Evolutionary conservation across 805 yeast genomes (phyloP), one percentile per base, ranked within the genome.

Genomic region (Suhomyces emberorum): DNA sequence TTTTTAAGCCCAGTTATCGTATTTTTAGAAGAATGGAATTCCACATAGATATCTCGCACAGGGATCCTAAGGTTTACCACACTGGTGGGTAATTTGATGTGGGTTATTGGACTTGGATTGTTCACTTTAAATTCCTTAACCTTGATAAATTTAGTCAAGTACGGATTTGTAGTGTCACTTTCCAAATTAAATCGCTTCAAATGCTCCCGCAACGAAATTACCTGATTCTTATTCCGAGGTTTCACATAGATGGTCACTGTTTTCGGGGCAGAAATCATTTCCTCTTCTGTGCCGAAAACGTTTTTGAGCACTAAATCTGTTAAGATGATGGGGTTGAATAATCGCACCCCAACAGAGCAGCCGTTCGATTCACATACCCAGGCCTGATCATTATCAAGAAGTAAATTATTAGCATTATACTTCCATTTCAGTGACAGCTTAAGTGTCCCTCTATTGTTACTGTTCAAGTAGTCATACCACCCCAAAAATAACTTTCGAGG

Each of bases 331-430:
- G 66, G 44, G 20, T 47, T 47, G 24, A 57, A 53, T 24, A 68
- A 40, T 24, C 69, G 51, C 8, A 68, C 42, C 0, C 74, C 74
- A 12, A 65, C 35, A 4, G 65, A 46, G 37, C 71, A 65, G 4
- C 35, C 34, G 14, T 41, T 37, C 1, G 59, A 43, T 11, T 47
- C 51, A 44, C 71, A 63, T 22, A 51, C 50, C 73, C 72, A 68
- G 27, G 39, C 39, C 8, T 43, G 37, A 1, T 58, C 66, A 6
- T 61, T 61, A 36, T 68, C 69, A 4, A 60, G 41, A 15, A 68
- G 43, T 3, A 57, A 50, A 37, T 61, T 65, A 44, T 67, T 68
- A 9, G 72, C 74, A 43, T 68, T 65, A 34, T 35, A 58, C 32
- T 59, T 54, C 58, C 61, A 45, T 17, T 48, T 34, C 7, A 43